Conservation (phyloP, 2,329 filamentous ascomycete species). For the Monosporascus cannonballus region DNA sequence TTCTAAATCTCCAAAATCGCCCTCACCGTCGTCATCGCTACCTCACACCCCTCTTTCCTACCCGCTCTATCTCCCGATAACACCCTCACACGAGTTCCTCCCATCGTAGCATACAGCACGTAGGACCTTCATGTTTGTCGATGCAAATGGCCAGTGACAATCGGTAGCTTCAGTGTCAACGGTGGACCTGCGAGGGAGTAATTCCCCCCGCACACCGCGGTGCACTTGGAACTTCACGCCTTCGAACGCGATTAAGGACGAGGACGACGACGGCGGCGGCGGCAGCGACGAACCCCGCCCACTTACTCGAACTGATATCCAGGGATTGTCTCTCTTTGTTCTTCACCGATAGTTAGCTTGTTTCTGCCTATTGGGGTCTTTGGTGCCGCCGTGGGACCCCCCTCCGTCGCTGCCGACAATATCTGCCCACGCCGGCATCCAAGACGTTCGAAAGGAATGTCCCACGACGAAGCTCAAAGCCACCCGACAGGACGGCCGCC, state of each 20-base stretch:
- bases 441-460: conserved; percentile 34
- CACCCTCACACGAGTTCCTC: background rate
- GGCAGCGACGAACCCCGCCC: too few species aligned
- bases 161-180: conserved; percentile 45
- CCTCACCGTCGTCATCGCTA: background rate
- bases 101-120: background rate
- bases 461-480: conserved; percentile 41
- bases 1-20: background rate
- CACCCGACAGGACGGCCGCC: conserved; percentile 23
- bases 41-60: background rate
- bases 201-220: conserved; percentile 51
- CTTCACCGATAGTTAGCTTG: background rate
- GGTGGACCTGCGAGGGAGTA: conserved; percentile 52
- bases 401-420: background rate
- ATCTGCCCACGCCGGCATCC: conserved; percentile 9
- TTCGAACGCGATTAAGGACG: background rate
- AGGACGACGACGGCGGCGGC: too few species aligned
- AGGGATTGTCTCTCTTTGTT: background rate
- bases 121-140: conserved; percentile 10
- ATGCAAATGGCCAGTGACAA: conserved; percentile 53
- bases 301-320: too few species aligned
- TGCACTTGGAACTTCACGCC: conserved; percentile 25
- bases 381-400: background rate
- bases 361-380: background rate
- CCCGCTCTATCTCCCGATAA: background rate